These are phyloP conservation scores for Durotheca rogersii DNA, from an alignment of 495 filamentous ascomycete genomes.

Conservation along the genomic window DNA sequence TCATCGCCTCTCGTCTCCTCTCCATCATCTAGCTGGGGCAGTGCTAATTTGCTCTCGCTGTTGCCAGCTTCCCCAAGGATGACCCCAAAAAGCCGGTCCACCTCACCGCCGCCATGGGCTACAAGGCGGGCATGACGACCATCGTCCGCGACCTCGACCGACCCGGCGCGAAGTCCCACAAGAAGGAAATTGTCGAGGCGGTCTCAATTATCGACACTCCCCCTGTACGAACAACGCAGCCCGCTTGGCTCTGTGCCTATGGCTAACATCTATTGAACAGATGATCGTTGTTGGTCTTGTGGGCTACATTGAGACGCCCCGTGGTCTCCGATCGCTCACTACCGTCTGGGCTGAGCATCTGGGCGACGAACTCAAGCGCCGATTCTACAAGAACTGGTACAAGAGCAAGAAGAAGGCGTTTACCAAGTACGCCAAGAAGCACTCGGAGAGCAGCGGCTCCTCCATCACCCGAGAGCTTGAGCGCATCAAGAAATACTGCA, in stretches of 20 bases:
- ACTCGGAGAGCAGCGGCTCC: slow-evolving; percentile 85
- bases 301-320: slow-evolving; percentile 99
- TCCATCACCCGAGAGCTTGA: slow-evolving; percentile 94
- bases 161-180: slow-evolving; percentile 99
- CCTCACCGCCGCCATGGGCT: slow-evolving; percentile 96
- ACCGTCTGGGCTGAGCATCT: slow-evolving; percentile 99
- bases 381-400: slow-evolving; percentile 99
- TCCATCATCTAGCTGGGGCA: neutral
- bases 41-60: slow-evolving; percentile 13
- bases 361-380: slow-evolving; percentile 95
- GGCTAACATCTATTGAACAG: slow-evolving; percentile 67
- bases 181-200: slow-evolving; percentile 99
- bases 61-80: slow-evolving; percentile 91
- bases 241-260: slow-evolving; percentile 61
- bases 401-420: slow-evolving; percentile 99
- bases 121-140: slow-evolving; percentile 99
- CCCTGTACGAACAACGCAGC: slow-evolving; percentile 82
- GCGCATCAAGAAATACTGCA: slow-evolving; percentile 99
- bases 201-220: slow-evolving; percentile 99
- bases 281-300: slow-evolving; percentile 99
- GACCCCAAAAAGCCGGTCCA: slow-evolving; percentile 99
- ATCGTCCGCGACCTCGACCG: slow-evolving; percentile 99
- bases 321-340: slow-evolving; percentile 97
- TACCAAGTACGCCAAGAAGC: slow-evolving; percentile 99
- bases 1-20: neutral